These are phyloP conservation scores for Neocatenulostroma microsporum DNA, from an alignment of 2,329 filamentous ascomycete species.

Conservation along the genomic window DNA sequence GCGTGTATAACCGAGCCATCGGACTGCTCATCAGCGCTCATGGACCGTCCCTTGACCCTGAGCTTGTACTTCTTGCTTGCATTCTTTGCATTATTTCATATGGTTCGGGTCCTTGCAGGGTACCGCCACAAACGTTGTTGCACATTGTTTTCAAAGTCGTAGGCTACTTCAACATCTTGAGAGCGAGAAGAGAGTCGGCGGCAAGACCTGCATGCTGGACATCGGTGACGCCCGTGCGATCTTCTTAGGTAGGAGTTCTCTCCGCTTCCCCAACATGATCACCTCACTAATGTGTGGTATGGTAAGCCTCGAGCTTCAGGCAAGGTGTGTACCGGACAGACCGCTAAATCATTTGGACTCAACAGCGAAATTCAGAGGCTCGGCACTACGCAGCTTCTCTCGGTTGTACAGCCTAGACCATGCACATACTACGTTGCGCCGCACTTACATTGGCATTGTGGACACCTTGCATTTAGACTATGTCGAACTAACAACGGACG, in stretches of 20 bases:
- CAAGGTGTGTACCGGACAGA: not conserved
- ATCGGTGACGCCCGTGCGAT: not conserved
- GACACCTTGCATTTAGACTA: too few relatives aligned
- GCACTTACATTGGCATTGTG: not conserved
- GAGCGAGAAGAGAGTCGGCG: not conserved
- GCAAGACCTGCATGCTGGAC: not conserved
- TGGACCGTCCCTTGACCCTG: not conserved
- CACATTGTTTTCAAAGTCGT: not conserved
- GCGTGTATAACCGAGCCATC: not conserved
- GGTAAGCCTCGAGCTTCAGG: slow-evolving; percentile 1
- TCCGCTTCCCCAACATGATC: not conserved
- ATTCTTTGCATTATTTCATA: slow-evolving; percentile 1
- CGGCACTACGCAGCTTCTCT: not conserved
- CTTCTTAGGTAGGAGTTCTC: not conserved
- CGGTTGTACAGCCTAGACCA: not conserved
- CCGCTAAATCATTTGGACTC: not conserved
- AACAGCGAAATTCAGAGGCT: not conserved
- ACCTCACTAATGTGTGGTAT: too few relatives aligned
- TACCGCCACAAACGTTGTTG: not conserved
- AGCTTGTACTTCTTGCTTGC: not conserved
- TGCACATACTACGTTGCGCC: not conserved
- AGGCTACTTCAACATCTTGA: not conserved
- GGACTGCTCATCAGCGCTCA: not conserved
- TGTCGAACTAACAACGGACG: not conserved
- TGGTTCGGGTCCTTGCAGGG: not conserved